Percentiles rank a stretch among this genome's conserved stretches.
Evolutionary conservation across 2,329 filamentous ascomycete genomes (phyloP).

Genomic region (Blumeriella jaapii): DNA sequence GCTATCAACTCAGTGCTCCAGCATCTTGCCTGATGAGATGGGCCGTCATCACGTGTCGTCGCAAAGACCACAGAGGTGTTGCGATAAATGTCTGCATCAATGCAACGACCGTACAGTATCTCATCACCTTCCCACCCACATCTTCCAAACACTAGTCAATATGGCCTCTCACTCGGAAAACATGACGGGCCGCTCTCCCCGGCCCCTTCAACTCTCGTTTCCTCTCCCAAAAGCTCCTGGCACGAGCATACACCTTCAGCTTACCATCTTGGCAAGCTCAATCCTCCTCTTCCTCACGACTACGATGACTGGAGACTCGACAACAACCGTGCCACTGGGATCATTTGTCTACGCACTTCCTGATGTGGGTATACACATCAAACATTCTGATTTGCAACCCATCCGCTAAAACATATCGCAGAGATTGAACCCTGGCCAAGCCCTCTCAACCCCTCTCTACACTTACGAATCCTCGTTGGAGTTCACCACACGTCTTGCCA

Average conservation of each 20-base stretch:
- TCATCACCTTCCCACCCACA: too few species aligned
- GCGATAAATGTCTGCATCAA: too few species aligned
- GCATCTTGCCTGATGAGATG: too few species aligned
- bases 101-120: too few species aligned
- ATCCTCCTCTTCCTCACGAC: conserved; percentile 52
- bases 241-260: conserved; percentile 47
- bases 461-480: conserved; percentile 66
- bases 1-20: too few species aligned
- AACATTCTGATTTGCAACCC: not conserved
- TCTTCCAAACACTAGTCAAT: too few species aligned
- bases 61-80: too few species aligned
- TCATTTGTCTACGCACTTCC: conserved; percentile 93
- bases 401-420: conserved; percentile 16
- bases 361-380: conserved; percentile 45
- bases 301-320: conserved; percentile 39
- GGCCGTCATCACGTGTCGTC: too few species aligned
- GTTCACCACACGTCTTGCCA: conserved; percentile 76
- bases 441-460: conserved; percentile 71
- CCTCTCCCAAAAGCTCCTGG: conserved; percentile 49
- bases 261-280: conserved; percentile 46
- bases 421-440: conserved; percentile 38
- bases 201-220: conserved; percentile 39
- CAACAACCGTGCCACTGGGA: conserved; percentile 50
- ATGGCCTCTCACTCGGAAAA: conserved; percentile 8
- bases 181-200: conserved; percentile 2